These are phyloP conservation scores for Leishmania lainsoni DNA, from an alignment of 208 protist genomes.

Conservation along the genomic window DNA sequence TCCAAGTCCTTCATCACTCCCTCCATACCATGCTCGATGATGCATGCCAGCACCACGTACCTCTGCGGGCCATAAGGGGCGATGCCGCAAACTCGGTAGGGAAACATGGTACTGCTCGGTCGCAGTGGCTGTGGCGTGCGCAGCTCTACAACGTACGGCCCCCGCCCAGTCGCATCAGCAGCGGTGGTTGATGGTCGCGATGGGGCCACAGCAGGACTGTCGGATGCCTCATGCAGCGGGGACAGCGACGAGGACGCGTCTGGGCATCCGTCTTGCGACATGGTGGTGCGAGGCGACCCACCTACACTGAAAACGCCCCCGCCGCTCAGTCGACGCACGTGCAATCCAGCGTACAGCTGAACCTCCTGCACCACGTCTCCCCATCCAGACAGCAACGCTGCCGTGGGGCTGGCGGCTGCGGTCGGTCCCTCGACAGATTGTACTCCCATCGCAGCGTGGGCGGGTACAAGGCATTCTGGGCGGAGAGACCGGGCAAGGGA, in stretches of 20 bases:
- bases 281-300: background rate
- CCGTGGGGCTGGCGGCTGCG: background rate
- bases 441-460: slow-evolving; percentile 64
- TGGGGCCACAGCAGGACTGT: background rate
- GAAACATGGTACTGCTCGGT: slow-evolving; percentile 29
- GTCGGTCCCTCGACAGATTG: background rate
- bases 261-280: background rate
- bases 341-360: slow-evolving; percentile 16
- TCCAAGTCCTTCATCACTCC: slow-evolving; percentile 58
- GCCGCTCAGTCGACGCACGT: background rate
- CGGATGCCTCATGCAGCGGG: background rate
- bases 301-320: background rate
- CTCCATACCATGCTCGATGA: slow-evolving; percentile 35
- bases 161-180: background rate
- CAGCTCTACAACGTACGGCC: slow-evolving; percentile 10
- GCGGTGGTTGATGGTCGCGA: background rate
- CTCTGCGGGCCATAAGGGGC: slow-evolving; percentile 53
- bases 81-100: slow-evolving; percentile 69
- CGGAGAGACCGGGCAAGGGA: slow-evolving; percentile 13
- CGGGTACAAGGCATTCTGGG: slow-evolving; percentile 49
- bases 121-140: slow-evolving; percentile 23
- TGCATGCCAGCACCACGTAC: slow-evolving; percentile 56
- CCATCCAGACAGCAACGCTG: slow-evolving; percentile 62
- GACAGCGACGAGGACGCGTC: background rate
- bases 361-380: slow-evolving; percentile 69